Evolutionary conservation across 345 rosid species (phyloP).

Genomic region (Odontarrhena argentea): DNA sequence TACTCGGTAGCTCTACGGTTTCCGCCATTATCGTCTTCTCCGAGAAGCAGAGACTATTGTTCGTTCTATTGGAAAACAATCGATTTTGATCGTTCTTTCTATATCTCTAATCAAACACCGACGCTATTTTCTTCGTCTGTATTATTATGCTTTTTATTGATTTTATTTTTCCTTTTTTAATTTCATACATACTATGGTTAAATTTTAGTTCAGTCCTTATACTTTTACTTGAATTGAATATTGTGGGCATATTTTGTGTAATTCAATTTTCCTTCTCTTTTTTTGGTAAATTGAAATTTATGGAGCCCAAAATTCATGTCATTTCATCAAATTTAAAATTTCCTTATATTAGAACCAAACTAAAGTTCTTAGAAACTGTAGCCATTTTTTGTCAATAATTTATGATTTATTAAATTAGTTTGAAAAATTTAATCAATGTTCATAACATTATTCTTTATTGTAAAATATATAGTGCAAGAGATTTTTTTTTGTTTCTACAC

Average conservation of each 20-base stretch:
- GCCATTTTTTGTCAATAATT: too few relatives aligned
- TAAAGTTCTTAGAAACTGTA: too few relatives aligned
- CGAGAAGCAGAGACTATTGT: not conserved
- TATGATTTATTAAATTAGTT: too few relatives aligned
- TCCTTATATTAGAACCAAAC: too few relatives aligned
- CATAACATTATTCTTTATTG: too few relatives aligned
- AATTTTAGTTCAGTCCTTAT: conserved; percentile 12
- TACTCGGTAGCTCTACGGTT: conserved; percentile 87
- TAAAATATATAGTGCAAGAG: too few relatives aligned
- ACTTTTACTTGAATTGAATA: not conserved
- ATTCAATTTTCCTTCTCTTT: not conserved
- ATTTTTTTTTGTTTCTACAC: too few relatives aligned
- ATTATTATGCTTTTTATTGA: conserved; percentile 21
- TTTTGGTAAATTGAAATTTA: too few relatives aligned
- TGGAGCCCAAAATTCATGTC: too few relatives aligned
- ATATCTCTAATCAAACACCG: conserved; percentile 12
- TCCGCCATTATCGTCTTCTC: conserved; percentile 63
- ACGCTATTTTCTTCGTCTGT: conserved; percentile 28
- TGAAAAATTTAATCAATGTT: too few relatives aligned
- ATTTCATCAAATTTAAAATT: too few relatives aligned
- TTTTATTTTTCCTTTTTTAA: not conserved
- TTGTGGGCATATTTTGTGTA: not conserved
- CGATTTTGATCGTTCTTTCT: conserved; percentile 28
- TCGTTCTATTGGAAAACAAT: not conserved
- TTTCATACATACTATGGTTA: not conserved